Percentiles rank a stretch among this genome's conserved stretches.
phyloP scores from a whole-genome alignment of 2,329 filamentous ascomycete species.

The Colletotrichum spinosum region DNA sequence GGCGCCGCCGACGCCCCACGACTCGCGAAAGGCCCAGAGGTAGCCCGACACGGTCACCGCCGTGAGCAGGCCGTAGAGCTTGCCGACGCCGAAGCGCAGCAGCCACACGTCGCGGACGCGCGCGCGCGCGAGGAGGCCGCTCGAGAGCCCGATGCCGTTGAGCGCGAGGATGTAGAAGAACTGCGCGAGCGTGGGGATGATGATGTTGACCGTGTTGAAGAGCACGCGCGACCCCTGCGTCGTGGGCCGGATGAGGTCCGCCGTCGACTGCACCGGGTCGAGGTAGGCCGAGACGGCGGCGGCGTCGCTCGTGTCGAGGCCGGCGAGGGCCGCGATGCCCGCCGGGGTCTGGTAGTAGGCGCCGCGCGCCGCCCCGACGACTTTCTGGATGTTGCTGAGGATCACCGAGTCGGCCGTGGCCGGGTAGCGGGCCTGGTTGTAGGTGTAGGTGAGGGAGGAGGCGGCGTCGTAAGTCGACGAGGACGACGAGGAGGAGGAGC shows the following conservation, averaged over 20 bases:
- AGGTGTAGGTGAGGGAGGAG: constrained; percentile 49
- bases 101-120: constrained; percentile 43
- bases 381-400: constrained; percentile 43
- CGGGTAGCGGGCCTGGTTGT: constrained; percentile 51
- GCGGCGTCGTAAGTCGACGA: constrained; percentile 46
- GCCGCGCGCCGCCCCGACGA: constrained; percentile 42
- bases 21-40: constrained; percentile 58
- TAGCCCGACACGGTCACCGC: constrained; percentile 52
- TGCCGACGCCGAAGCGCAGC: constrained; percentile 43
- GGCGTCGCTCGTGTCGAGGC: constrained; percentile 41
- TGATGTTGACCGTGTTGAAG: constrained; percentile 54
- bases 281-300: constrained; percentile 46
- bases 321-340: constrained; percentile 29
- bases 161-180: constrained; percentile 43
- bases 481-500: constrained; percentile 30
- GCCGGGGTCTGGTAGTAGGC: constrained; percentile 43
- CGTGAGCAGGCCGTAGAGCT: constrained; percentile 48
- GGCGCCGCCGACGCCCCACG: constrained; percentile 51
- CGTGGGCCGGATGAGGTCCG: constrained; percentile 46
- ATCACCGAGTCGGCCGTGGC: constrained; percentile 45
- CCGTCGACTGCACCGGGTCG: constrained; percentile 46
- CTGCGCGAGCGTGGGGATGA: constrained; percentile 49
- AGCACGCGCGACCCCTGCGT: constrained; percentile 48
- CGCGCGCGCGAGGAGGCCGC: constrained; percentile 17
- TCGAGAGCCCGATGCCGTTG: constrained; percentile 22